phyloP scores from a whole-genome alignment of 345 rosid genomes.

The Raphanus raphanistrum region DNA sequence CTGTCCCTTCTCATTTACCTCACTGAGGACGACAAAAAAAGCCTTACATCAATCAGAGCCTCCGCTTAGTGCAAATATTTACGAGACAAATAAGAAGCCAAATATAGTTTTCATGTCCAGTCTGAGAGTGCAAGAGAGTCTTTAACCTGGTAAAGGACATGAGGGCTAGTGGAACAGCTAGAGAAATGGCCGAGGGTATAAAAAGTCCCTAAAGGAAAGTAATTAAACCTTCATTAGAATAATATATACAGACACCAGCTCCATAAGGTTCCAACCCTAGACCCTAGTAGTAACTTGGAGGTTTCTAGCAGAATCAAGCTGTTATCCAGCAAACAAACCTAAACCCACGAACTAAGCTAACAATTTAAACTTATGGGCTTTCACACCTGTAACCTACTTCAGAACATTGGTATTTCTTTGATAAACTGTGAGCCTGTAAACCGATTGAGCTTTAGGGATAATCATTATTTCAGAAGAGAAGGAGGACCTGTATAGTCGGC shows the following conservation, averaged over 20 bases:
- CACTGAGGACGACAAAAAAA: slow-evolving; percentile 54
- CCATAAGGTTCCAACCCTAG: background rate
- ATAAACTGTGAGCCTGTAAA: background rate
- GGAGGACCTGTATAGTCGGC: slow-evolving; percentile 78
- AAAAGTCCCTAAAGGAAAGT: slow-evolving; percentile 55
- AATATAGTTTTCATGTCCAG: background rate
- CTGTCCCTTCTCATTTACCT: slow-evolving; percentile 78
- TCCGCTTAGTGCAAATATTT: background rate
- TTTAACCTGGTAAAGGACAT: slow-evolving; percentile 80
- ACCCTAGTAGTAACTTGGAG: too few species aligned
- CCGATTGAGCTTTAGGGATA: background rate
- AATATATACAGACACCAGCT: background rate
- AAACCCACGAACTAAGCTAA: too few species aligned
- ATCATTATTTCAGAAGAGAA: slow-evolving; percentile 14
- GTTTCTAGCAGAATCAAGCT: background rate
- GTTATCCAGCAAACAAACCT: background rate
- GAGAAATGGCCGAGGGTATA: slow-evolving; percentile 77
- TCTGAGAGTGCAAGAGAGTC: slow-evolving; percentile 35
- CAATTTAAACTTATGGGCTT: background rate
- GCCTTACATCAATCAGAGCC: slow-evolving; percentile 37
- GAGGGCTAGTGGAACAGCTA: slow-evolving; percentile 81
- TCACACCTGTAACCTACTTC: background rate
- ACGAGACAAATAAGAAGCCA: background rate
- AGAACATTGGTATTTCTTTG: background rate
- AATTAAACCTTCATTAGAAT: slow-evolving; percentile 13